Conservation (phyloP, 257 asterid genomes). For the Nicotiana knightiana region DNA sequence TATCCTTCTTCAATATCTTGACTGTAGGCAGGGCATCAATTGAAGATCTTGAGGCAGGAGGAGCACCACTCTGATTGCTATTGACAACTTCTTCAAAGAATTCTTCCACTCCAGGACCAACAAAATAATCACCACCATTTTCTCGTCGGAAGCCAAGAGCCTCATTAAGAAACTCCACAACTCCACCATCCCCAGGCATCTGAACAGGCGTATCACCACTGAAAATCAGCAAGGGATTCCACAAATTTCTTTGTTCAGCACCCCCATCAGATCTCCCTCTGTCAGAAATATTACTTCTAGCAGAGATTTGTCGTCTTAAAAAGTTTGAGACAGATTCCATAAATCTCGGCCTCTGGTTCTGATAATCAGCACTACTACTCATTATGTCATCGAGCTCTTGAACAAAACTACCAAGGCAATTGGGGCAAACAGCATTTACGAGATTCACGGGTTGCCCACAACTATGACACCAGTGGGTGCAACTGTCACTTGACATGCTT, state of each 20-base stretch:
- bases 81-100: constrained; percentile 54
- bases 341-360: constrained; percentile 63
- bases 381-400: constrained; percentile 68
- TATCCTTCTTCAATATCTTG: constrained; percentile 70
- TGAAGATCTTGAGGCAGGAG: constrained; percentile 69
- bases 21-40: constrained; percentile 63
- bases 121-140: constrained; percentile 71
- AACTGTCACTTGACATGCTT: constrained; percentile 53
- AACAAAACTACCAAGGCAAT: constrained; percentile 67
- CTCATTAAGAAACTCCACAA: constrained; percentile 67
- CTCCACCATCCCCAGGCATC: constrained; percentile 65
- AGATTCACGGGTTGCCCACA: constrained; percentile 72
- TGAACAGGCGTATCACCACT: constrained; percentile 79
- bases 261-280: constrained; percentile 18
- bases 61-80: constrained; percentile 49
- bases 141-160: constrained; percentile 76
- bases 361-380: constrained; percentile 32
- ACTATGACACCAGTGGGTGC: constrained; percentile 81
- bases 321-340: constrained; percentile 66
- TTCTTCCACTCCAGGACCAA: constrained; percentile 91
- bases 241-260: constrained; percentile 30
- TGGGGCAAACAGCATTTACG: constrained; percentile 37
- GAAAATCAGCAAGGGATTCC: constrained; percentile 74
- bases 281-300: constrained; percentile 30
- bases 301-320: constrained; percentile 52